These are phyloP conservation scores for Chlorociboria aeruginascens DNA, from an alignment of 495 filamentous ascomycete genomes.

Conservation along the genomic window DNA sequence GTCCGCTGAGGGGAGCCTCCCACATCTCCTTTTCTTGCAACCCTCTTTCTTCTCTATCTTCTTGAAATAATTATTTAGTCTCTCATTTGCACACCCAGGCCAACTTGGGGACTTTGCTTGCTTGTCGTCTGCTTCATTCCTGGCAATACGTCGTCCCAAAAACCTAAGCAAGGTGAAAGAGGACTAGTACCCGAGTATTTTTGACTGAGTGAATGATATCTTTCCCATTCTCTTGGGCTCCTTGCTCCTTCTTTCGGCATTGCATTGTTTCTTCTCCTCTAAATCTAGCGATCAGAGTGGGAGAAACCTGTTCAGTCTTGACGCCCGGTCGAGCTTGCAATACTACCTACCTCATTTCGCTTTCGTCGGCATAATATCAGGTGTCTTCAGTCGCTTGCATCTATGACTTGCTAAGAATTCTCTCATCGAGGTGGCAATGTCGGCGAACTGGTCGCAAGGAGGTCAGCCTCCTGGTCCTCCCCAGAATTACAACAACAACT, in stretches of 20 bases:
- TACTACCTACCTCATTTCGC: neutral
- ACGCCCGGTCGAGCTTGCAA: neutral
- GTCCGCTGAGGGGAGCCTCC: too few relatives aligned
- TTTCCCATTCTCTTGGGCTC: slow-evolving; percentile 9
- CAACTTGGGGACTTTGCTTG: neutral
- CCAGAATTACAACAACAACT: slow-evolving; percentile 6
- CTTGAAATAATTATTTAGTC: too few relatives aligned
- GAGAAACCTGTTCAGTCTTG: too few relatives aligned
- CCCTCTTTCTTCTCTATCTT: too few relatives aligned
- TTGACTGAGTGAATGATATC: slow-evolving; percentile 1
- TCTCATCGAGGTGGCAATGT: slow-evolving; percentile 5
- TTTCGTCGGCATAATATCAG: neutral
- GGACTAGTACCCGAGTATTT: neutral
- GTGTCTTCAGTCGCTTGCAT: neutral
- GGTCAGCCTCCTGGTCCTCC: slow-evolving; percentile 16
- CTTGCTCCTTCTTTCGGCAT: neutral
- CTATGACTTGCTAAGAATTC: slow-evolving; percentile 3
- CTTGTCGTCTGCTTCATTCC: neutral
- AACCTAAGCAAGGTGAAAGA: neutral
- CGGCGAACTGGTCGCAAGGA: slow-evolving; percentile 10
- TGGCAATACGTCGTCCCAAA: neutral
- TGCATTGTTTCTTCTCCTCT: neutral
- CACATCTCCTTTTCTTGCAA: too few relatives aligned
- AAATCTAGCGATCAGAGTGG: neutral
- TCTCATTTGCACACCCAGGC: too few relatives aligned